These are phyloP conservation scores for Candida andamanensis DNA, from an alignment of 805 yeast species.

Conservation along the genomic window DNA sequence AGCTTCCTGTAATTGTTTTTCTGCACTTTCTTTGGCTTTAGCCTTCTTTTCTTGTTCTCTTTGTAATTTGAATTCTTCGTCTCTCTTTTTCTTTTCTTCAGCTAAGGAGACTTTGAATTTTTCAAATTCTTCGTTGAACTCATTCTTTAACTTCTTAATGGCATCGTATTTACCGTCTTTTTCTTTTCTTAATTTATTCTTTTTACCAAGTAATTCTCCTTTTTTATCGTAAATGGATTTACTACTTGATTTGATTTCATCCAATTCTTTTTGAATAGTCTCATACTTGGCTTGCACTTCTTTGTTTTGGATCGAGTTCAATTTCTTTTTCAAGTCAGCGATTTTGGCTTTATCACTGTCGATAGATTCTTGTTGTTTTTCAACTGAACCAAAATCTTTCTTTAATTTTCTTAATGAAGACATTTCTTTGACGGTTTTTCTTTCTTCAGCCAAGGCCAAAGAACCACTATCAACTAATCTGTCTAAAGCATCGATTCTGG, in stretches of 20 bases:
- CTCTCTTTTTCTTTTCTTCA: constrained; percentile 64
- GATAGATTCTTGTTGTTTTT: constrained; percentile 69
- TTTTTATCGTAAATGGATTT: constrained; percentile 64
- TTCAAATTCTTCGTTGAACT: constrained; percentile 69
- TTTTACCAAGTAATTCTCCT: constrained; percentile 55
- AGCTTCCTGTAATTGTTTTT: constrained; percentile 66
- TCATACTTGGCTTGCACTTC: constrained; percentile 69
- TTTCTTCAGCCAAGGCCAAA: constrained; percentile 86
- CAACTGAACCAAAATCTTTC: constrained; percentile 70
- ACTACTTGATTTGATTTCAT: constrained; percentile 55
- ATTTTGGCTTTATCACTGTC: constrained; percentile 76
- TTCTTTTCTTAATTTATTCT: constrained; percentile 60
- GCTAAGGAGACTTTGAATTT: constrained; percentile 64
- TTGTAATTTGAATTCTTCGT: constrained; percentile 58
- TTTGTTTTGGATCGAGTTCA: constrained; percentile 53
- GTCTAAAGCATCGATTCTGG: constrained; percentile 62
- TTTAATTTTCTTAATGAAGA: constrained; percentile 73
- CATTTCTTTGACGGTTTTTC: constrained; percentile 79
- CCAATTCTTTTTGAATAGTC: constrained; percentile 61
- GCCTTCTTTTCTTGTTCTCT: constrained; percentile 48
- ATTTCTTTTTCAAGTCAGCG: constrained; percentile 64
- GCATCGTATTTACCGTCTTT: constrained; percentile 64
- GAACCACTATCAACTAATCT: constrained; percentile 70
- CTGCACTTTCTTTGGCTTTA: constrained; percentile 52
- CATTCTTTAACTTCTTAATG: constrained; percentile 65